These are phyloP conservation scores for Gaertneriomyces semiglobifer DNA, from an alignment of 192 early-diverging fungal genomes.

Conservation along the genomic window DNA sequence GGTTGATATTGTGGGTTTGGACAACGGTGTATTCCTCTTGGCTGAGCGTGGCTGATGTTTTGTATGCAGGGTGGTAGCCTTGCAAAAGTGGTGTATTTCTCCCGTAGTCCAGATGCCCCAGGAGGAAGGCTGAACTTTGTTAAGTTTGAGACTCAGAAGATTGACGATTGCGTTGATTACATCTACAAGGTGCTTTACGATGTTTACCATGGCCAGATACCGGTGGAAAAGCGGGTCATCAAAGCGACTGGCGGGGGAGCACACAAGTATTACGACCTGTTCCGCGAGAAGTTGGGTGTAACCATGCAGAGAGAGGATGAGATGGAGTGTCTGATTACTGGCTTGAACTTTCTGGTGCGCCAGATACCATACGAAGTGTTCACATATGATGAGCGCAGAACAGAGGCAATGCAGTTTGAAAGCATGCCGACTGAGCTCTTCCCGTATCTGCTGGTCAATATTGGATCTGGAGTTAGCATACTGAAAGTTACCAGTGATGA, in stretches of 20 bases:
- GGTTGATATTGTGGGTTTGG: conserved; percentile 71
- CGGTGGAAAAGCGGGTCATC: conserved; percentile 24
- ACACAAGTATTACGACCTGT: conserved; percentile 68
- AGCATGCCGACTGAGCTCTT: conserved; percentile 59
- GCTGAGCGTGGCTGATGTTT: not conserved
- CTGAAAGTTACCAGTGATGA: conserved; percentile 87
- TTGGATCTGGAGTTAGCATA: conserved; percentile 95
- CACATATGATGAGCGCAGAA: conserved; percentile 75
- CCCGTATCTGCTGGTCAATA: conserved; percentile 96
- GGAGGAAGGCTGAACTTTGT: conserved; percentile 90
- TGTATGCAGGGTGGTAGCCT: conserved; percentile 48
- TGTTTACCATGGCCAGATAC: conserved; percentile 35
- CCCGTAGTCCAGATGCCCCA: conserved; percentile 38
- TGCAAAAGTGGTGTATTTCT: conserved; percentile 63
- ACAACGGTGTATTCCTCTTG: not conserved
- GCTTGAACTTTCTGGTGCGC: conserved; percentile 87
- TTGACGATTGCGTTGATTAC: conserved; percentile 85
- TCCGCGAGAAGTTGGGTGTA: conserved; percentile 65
- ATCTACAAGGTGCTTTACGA: conserved; percentile 62
- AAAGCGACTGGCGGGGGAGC: conserved; percentile 86
- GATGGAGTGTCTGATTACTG: conserved; percentile 75
- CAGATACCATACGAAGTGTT: conserved; percentile 93
- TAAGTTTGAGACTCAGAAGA: conserved; percentile 90
- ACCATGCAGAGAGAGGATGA: conserved; percentile 84
- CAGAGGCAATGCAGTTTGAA: conserved; percentile 63